phyloP scores from a whole-genome alignment of 371 early-diverging fungal species.

The Mucor sp. region DNA sequence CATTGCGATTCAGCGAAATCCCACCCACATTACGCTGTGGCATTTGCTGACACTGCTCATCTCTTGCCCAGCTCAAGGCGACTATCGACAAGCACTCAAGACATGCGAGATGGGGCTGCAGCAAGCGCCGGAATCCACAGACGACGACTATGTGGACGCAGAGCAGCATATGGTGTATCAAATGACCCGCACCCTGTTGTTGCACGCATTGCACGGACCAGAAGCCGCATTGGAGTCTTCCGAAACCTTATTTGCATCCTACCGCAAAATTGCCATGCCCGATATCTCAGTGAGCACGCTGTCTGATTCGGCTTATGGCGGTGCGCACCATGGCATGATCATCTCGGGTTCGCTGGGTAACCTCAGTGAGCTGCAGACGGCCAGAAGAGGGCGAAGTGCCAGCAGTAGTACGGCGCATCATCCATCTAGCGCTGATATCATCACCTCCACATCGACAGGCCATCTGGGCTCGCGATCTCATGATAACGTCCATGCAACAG shows the following conservation, averaged over 20 bases:
- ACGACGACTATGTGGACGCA: constrained; percentile 40
- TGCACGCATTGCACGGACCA: constrained; percentile 53
- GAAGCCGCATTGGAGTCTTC: constrained; percentile 58
- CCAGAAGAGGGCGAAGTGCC: constrained; percentile 17
- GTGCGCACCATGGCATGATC: constrained; percentile 23
- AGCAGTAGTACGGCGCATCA: constrained; percentile 14
- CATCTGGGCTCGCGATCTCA: constrained; percentile 16
- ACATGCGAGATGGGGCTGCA: constrained; percentile 76
- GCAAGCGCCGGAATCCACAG: constrained; percentile 27
- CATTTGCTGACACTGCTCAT: constrained; percentile 81
- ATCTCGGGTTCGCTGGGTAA: constrained; percentile 37
- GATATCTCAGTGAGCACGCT: constrained; percentile 5
- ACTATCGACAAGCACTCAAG: constrained; percentile 60
- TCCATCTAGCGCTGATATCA: background rate
- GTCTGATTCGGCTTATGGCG: background rate
- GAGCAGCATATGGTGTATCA: constrained; percentile 62
- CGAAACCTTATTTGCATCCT: constrained; percentile 62
- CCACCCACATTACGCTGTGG: constrained; percentile 77
- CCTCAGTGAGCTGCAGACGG: constrained; percentile 24
- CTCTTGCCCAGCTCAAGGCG: constrained; percentile 55
- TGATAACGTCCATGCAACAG: constrained; percentile 7
- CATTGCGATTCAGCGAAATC: constrained; percentile 63
- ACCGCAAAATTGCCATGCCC: constrained; percentile 55
- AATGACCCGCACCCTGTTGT: constrained; percentile 59
- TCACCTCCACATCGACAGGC: background rate